Evolutionary conservation across 176 grass and related monocot genomes (phyloP).

Genomic region (Musa beccarii): DNA sequence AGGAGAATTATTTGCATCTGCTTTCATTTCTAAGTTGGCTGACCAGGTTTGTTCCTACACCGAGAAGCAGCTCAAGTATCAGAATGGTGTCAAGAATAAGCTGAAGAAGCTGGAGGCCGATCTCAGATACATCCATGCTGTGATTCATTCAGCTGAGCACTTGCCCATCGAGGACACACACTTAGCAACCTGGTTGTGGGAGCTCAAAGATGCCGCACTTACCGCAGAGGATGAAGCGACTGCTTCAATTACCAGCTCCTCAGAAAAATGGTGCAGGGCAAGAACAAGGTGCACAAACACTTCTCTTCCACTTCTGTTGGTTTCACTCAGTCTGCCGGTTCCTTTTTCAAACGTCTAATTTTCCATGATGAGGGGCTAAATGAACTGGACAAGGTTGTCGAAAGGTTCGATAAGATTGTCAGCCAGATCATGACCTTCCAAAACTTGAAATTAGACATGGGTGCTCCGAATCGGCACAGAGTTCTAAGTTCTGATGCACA

Average conservation of each 20-base stretch:
- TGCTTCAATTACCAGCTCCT: slow-evolving; percentile 25
- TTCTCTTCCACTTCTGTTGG: background rate
- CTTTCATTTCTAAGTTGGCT: slow-evolving; percentile 1
- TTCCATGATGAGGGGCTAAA: background rate
- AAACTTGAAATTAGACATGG: background rate
- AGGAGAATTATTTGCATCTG: background rate
- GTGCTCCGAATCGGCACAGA: background rate
- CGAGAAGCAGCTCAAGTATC: slow-evolving; percentile 31
- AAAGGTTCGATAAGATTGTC: background rate
- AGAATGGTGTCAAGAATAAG: slow-evolving; percentile 28
- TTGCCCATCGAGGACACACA: background rate
- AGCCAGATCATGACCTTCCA: background rate
- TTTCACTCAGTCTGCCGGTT: background rate
- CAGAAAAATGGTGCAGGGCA: background rate
- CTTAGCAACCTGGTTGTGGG: background rate
- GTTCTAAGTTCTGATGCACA: background rate
- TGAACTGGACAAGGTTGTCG: background rate
- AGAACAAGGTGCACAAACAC: background rate
- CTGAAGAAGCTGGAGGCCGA: slow-evolving; percentile 9
- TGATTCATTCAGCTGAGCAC: slow-evolving; percentile 10
- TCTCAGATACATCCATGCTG: slow-evolving; percentile 26
- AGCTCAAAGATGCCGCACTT: background rate
- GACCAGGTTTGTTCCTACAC: slow-evolving; percentile 19
- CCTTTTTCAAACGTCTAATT: background rate
- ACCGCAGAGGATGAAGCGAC: slow-evolving; percentile 11